Conservation (phyloP, 345 rosid genomes). For the Linum lewisii region DNA sequence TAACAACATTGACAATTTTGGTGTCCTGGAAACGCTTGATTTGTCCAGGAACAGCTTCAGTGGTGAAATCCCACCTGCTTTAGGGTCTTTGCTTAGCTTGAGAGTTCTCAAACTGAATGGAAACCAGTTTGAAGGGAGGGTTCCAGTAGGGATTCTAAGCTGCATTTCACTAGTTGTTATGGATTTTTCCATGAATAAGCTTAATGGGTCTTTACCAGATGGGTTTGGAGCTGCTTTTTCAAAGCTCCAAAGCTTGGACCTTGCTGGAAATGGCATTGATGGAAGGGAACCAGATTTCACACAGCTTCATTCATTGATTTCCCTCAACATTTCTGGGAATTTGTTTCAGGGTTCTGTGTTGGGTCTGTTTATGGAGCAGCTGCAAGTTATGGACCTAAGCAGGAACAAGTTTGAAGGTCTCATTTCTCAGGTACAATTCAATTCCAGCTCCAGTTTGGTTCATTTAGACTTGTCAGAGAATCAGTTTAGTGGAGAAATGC, state of each 20-base stretch:
- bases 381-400: conserved; percentile 63
- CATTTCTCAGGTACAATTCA: conserved; percentile 71
- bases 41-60: conserved; percentile 59
- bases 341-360: conserved; percentile 54
- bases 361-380: conserved; percentile 34
- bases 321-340: conserved; percentile 64
- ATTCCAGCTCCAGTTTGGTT: conserved; percentile 45
- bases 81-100: conserved; percentile 47
- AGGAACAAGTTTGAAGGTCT: conserved; percentile 73
- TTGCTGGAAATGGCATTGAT: conserved; percentile 52
- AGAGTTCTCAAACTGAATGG: conserved; percentile 45
- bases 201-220: conserved; percentile 61
- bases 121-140: conserved; percentile 47
- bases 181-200: conserved; percentile 66
- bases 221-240: conserved; percentile 72
- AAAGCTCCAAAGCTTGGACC: conserved; percentile 50
- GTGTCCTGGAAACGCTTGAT: conserved; percentile 57
- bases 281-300: conserved; percentile 48
- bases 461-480: conserved; percentile 82
- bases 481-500: conserved; percentile 63
- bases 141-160: conserved; percentile 46
- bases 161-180: conserved; percentile 46
- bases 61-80: conserved; percentile 67
- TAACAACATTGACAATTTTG: conserved; percentile 78
- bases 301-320: conserved; percentile 40